Evolutionary conservation across 2,329 filamentous ascomycete genomes (phyloP).

Genomic region (Endoconidiophora polonica): DNA sequence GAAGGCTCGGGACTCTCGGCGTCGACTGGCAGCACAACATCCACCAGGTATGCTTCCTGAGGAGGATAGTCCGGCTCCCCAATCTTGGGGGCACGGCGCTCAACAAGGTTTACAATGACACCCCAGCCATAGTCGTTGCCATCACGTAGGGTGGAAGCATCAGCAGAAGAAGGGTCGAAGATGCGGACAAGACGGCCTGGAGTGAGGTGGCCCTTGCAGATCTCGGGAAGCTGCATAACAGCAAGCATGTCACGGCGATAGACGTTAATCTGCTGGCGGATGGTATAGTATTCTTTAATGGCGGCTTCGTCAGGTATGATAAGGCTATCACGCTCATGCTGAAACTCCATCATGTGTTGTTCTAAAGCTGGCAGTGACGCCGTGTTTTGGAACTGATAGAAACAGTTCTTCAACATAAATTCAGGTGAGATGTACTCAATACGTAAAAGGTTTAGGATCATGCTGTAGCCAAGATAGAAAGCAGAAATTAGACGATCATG

Average conservation of each 20-base stretch:
- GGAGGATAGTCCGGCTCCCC: slow-evolving; percentile 51
- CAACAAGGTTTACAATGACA: slow-evolving; percentile 58
- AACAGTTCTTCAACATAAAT: slow-evolving; percentile 96
- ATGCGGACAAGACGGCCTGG: slow-evolving; percentile 77
- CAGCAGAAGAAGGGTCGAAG: slow-evolving; percentile 39
- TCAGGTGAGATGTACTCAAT: slow-evolving; percentile 99
- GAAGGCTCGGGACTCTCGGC: slow-evolving; percentile 26
- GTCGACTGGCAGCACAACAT: slow-evolving; percentile 55
- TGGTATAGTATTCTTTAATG: slow-evolving; percentile 85
- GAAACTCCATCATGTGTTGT: slow-evolving; percentile 63
- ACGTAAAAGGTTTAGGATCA: slow-evolving; percentile 90
- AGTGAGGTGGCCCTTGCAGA: slow-evolving; percentile 72
- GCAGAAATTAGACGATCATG: slow-evolving; percentile 96
- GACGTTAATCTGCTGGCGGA: slow-evolving; percentile 66
- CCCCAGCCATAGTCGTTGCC: slow-evolving; percentile 78
- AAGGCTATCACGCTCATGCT: slow-evolving; percentile 56
- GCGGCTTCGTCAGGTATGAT: slow-evolving; percentile 71
- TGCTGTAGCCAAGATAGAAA: slow-evolving; percentile 96
- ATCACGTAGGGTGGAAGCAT: slow-evolving; percentile 26
- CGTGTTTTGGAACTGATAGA: slow-evolving; percentile 95
- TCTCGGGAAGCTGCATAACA: slow-evolving; percentile 81
- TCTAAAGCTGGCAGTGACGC: slow-evolving; percentile 73
- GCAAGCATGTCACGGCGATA: slow-evolving; percentile 81
- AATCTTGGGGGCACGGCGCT: slow-evolving; percentile 48
- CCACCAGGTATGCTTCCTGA: slow-evolving; percentile 66